phyloP scores from a whole-genome alignment of 371 early-diverging fungal species.

The Rozella allomycis region DNA sequence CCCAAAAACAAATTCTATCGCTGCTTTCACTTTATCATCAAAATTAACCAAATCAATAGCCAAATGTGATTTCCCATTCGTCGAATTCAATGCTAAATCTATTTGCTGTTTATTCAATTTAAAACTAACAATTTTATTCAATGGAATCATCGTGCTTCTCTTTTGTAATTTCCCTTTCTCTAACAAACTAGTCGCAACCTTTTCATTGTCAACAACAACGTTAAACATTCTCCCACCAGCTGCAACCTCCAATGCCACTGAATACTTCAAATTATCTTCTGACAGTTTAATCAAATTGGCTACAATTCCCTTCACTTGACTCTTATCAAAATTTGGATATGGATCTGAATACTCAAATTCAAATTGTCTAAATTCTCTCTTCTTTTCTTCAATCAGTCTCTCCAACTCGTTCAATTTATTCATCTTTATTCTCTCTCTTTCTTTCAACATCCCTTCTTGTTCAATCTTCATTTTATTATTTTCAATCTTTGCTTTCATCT shows the following conservation, averaged over 20 bases:
- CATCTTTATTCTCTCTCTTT: neutral
- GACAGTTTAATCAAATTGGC: conserved; percentile 60
- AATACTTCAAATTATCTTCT: conserved; percentile 28
- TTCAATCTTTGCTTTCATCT: conserved; percentile 13
- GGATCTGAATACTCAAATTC: conserved; percentile 19
- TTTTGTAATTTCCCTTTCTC: conserved; percentile 50
- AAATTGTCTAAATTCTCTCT: conserved; percentile 9
- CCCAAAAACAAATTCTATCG: conserved; percentile 92
- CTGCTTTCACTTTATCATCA: conserved; percentile 46
- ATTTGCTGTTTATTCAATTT: conserved; percentile 26
- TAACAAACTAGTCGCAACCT: conserved; percentile 58
- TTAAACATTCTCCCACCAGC: conserved; percentile 82
- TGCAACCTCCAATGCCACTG: conserved; percentile 71
- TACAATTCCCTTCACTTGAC: conserved; percentile 70
- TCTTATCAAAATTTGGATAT: conserved; percentile 44
- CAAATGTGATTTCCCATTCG: conserved; percentile 57
- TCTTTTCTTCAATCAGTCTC: conserved; percentile 5
- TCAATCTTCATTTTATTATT: conserved; percentile 30
- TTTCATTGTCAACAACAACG: conserved; percentile 81
- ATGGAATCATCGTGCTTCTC: conserved; percentile 87
- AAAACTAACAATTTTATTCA: conserved; percentile 72
- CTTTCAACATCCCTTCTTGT: conserved; percentile 14
- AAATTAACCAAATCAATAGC: conserved; percentile 64
- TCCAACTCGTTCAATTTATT: neutral
- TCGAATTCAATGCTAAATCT: conserved; percentile 41